Percentiles rank a stretch among this genome's conserved stretches.
phyloP scores from a whole-genome alignment of 1,139 yeast genomes.

The Saccharomyces hybrid region DNA sequence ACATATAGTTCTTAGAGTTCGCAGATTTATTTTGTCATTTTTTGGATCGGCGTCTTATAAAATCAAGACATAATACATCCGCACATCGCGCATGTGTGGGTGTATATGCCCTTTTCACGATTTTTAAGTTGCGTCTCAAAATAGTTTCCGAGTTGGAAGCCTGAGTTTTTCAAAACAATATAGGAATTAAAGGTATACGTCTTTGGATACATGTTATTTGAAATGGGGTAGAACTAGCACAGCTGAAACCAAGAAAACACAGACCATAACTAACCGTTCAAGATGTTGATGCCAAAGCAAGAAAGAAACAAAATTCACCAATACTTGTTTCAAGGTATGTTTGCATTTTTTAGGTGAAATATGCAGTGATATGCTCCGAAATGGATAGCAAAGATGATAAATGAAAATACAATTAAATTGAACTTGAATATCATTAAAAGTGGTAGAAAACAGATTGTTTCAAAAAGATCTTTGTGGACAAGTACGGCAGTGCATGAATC shows the following conservation, averaged over 20 bases:
- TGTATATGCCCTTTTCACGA: neutral
- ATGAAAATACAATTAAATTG: neutral
- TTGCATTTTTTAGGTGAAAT: neutral
- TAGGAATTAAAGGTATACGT: neutral
- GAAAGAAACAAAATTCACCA: slow-evolving; percentile 99
- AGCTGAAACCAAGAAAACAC: slow-evolving; percentile 9
- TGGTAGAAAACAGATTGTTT: neutral
- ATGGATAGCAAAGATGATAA: neutral
- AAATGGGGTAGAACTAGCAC: neutral
- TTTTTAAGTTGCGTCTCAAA: neutral
- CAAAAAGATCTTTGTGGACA: neutral
- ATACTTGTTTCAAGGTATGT: slow-evolving; percentile 60
- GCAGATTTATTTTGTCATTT: neutral
- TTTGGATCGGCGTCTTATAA: neutral
- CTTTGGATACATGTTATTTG: neutral
- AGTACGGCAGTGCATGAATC: neutral
- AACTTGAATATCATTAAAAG: no score
- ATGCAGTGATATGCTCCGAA: neutral
- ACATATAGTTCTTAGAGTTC: neutral
- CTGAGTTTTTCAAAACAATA: neutral
- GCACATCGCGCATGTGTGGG: neutral
- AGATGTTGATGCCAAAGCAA: slow-evolving; percentile 98
- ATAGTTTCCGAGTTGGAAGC: neutral
- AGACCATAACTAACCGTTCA: slow-evolving; percentile 31
- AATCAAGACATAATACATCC: neutral